Evolutionary conservation across 345 rosid genomes (phyloP), one percentile per base, ranked within the genome.

Genomic region (Melastoma malabathricum): DNA sequence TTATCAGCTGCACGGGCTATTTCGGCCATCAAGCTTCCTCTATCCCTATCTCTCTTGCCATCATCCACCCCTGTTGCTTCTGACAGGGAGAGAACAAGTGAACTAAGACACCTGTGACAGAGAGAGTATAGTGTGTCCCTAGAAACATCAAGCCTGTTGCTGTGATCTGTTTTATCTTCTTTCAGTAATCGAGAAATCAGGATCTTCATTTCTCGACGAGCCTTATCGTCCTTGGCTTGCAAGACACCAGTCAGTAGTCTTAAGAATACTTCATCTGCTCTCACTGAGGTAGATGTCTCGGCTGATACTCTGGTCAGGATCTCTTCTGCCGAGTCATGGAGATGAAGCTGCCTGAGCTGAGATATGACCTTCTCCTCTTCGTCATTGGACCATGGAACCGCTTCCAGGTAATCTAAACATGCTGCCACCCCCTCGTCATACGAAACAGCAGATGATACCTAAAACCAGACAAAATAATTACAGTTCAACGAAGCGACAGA

Each of bases 1-100:
- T 84, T 92, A 56, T 84, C 93, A 23, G 96, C 96, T 68, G 84
- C 98, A 62, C 87, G 73, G 18, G 86, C 82, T 58, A 92, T 79
- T 51, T 87, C 93, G 56, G 75, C 78, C 92, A 84, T 86, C 57
- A 90, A 55, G 62, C 48, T 70, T 47, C 87, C 96, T 60, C 87
- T 67, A 64, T 82, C 98, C 58, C 16, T 53, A 66, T 82, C 98
- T 55, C 18, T 55, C 41, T 50, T 71, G 13, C 66, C 48, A 43
- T 81, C 81, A 56, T 77, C 80, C 18, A 63, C 47, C 34, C 76
- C 55, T 1, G 78, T 58, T 47, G 76, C 93, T 76, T 87, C 96
- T 18, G 93, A 86, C 59, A 92, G 66, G 81, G 87, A 79, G 23
- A 81, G 80, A 50, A 73, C 64, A 31, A 92, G 93, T 19, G 93